A percentile compares a stretch with the other conserved stretches of the same genome.
phyloP scores from a whole-genome alignment of 208 protist species.

The Trypanosoma caninum region DNA sequence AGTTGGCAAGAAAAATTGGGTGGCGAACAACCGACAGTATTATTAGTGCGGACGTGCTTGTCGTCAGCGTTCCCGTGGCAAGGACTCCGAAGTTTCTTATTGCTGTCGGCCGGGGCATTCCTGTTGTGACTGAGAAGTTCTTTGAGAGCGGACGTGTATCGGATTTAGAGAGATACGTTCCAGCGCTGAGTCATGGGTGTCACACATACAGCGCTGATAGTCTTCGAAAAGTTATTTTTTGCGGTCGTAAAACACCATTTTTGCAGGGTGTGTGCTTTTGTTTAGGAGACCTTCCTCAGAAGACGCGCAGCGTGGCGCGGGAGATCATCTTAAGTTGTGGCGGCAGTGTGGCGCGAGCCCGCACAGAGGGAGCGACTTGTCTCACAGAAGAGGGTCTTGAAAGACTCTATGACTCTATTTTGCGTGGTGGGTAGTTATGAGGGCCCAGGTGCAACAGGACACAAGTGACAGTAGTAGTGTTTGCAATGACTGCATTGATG shows the following conservation, averaged over 20 bases:
- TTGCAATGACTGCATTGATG: too few relatives aligned
- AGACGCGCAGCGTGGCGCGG: constrained; percentile 38
- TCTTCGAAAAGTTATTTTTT: constrained; percentile 48
- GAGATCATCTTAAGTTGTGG: constrained; percentile 73
- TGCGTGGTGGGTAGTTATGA: constrained; percentile 35
- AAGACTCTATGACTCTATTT: constrained; percentile 62
- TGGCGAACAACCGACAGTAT: constrained; percentile 54
- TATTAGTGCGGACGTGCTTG: constrained; percentile 46
- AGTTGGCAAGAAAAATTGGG: constrained; percentile 36
- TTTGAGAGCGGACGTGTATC: constrained; percentile 21
- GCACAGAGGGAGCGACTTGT: constrained; percentile 9
- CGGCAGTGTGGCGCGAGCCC: constrained; percentile 28
- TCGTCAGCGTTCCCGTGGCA: constrained; percentile 51
- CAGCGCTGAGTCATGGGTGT: constrained; percentile 41
- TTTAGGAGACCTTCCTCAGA: constrained; percentile 35
- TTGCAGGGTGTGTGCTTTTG: constrained; percentile 43
- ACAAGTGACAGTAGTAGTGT: background rate
- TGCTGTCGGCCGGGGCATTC: constrained; percentile 69
- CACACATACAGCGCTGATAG: constrained; percentile 41
- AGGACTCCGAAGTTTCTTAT: constrained; percentile 88
- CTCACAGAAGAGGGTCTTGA: constrained; percentile 48
- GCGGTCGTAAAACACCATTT: constrained; percentile 26
- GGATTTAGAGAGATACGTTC: constrained; percentile 28
- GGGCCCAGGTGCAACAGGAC: background rate
- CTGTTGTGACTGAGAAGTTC: constrained; percentile 58